Base-by-base conservation (phyloP, 371 early-diverging fungal genomes). In the Dentiscutata heterogama region DNA sequence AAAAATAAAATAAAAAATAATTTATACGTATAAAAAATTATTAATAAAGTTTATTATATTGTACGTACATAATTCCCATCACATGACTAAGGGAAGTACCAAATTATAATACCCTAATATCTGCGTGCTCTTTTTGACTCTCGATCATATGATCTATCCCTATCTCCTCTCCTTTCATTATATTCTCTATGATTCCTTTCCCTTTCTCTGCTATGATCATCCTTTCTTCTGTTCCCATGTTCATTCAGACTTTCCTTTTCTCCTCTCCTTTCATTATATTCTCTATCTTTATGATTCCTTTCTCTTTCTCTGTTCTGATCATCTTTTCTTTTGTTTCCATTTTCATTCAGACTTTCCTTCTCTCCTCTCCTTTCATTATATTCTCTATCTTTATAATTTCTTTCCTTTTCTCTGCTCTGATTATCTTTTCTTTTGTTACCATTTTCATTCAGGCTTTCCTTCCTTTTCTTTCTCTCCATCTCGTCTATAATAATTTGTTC, bases 401-500 rank as follows among this genome's bases (percentile, higher is more conserved):
- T 39, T 65, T 42, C 11, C 79, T 79, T 42, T 79, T 79, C 68
- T 79, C 67, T 46, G n/a, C n/a, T n/a, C 18, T 51, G 25, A 27
- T 75, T 56, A 29, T 75, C 58, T 13, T 75, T 75, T 18, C 75
- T 39, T n/a, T 63, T 58, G 25, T 16, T 63, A 11, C 42, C 42
- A 63, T 78, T 79, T 42, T 46, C 11, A 11, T 64, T 68, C 29
- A 39, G 11, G 63, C 25, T 35, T 67, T 64, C 79, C 31, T 65
- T 42, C 11, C 79, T 79, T 42, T 79, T 79, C 68, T 79, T 79
- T 46, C 39, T 79, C 39, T 50, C 79, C 68, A 25, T 79, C 53
- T 79, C 79, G 18, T 79, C 79, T 20, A 51, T 14, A 14, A 79
- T 79, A 27, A 79, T 79, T 54, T 79, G 46, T 67, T 79, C 79